These are phyloP conservation scores for Colletotrichum somersetense DNA, from an alignment of 2,329 filamentous ascomycete genomes.

Conservation along the genomic window DNA sequence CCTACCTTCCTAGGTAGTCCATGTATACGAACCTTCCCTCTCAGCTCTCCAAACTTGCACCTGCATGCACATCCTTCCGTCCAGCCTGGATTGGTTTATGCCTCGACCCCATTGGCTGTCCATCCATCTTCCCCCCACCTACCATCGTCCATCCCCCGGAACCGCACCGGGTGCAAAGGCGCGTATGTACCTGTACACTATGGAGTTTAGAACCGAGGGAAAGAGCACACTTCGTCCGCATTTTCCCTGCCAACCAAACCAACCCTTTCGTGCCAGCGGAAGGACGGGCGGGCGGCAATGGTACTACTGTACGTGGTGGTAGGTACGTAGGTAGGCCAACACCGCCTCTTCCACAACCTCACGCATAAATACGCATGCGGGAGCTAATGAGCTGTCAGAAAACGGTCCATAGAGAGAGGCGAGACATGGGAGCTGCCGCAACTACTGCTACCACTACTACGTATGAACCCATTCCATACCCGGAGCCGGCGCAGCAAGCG, in stretches of 20 bases:
- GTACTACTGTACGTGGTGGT: background rate
- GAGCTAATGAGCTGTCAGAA: background rate
- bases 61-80: slow-evolving; percentile 16
- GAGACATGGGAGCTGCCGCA: slow-evolving; percentile 18
- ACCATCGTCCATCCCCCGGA: background rate
- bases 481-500: background rate
- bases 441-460: too few relatives aligned
- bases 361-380: background rate
- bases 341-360: background rate
- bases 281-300: background rate
- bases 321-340: too few relatives aligned
- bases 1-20: too few relatives aligned
- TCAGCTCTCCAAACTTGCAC: too few relatives aligned
- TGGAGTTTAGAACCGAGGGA: background rate
- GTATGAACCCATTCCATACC: background rate
- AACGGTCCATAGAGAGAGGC: background rate
- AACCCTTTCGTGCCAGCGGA: background rate
- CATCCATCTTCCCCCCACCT: background rate
- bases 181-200: background rate
- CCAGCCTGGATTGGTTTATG: slow-evolving; percentile 21
- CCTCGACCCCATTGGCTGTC: slow-evolving; percentile 25
- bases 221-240: slow-evolving; percentile 24
- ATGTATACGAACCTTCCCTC: background rate
- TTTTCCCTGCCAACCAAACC: background rate
- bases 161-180: background rate